Conservation (phyloP, 163 green algal species). For the Scenedesmus sp. region DNA sequence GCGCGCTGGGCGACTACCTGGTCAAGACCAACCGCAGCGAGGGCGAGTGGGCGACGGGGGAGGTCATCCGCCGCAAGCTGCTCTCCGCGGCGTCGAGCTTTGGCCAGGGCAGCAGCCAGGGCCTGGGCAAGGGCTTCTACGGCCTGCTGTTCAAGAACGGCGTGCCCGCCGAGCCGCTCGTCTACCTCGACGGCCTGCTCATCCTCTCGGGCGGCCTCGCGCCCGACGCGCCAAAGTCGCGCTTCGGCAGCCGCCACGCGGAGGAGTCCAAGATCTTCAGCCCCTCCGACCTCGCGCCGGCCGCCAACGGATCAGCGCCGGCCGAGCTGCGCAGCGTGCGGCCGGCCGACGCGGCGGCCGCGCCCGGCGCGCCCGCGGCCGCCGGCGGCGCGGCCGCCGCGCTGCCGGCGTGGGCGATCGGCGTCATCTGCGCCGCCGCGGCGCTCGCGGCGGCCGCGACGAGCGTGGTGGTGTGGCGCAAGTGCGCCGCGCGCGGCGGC, state of each 20-base stretch:
- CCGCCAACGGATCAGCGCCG: no score
- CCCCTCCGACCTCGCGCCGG: no score
- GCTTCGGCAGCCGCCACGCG: neutral
- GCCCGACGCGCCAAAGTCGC: constrained; percentile 7
- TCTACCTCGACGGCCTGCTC: neutral
- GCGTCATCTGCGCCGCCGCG: neutral
- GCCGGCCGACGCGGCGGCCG: no score
- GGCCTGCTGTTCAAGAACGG: constrained; percentile 18
- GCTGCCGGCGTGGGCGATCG: constrained; percentile 9
- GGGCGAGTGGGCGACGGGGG: neutral
- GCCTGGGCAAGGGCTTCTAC: constrained; percentile 27
- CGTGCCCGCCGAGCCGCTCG: constrained; percentile 1
- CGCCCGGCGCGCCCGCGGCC: no score
- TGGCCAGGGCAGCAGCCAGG: neutral
- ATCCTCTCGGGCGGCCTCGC: neutral
- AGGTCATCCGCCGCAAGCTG: constrained; percentile 2
- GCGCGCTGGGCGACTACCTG: neutral
- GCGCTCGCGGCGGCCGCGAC: neutral
- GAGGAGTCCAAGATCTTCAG: neutral
- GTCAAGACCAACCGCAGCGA: neutral
- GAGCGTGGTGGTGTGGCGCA: constrained; percentile 13
- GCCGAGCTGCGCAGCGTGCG: no score
- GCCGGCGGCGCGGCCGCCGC: no score
- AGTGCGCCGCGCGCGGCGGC: neutral
- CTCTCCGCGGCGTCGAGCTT: neutral